Percentiles rank a stretch among this genome's conserved stretches.
Conservation (phyloP, 2,329 filamentous ascomycete species). For the Neocatenulostroma microsporum region DNA sequence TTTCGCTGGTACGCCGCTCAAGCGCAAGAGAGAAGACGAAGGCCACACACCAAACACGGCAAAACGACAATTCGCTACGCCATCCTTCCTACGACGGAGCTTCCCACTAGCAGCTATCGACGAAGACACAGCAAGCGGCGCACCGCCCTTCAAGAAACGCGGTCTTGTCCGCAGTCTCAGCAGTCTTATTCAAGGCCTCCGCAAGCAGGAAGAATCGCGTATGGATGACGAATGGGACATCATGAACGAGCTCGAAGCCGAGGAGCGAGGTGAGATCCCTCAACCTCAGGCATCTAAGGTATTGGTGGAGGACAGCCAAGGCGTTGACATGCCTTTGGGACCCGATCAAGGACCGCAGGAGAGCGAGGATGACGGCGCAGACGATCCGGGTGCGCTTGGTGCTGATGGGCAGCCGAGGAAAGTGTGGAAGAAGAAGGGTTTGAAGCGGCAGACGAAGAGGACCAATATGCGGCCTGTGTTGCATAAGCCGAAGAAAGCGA, state of each 20-base stretch:
- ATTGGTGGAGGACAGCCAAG: constrained; percentile 38
- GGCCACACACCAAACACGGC: constrained; percentile 21
- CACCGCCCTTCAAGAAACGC: constrained; percentile 36
- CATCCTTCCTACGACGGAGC: constrained; percentile 57
- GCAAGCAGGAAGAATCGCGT: constrained; percentile 60
- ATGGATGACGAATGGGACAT: constrained; percentile 68
- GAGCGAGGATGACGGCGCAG: constrained; percentile 51
- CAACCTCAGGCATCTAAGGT: constrained; percentile 22
- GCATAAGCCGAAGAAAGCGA: constrained; percentile 25
- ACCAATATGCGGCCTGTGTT: constrained; percentile 46
- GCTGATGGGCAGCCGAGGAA: constrained; percentile 54
- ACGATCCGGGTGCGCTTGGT: constrained; percentile 32
- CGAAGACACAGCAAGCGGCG: constrained; percentile 34
- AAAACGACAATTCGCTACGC: constrained; percentile 52
- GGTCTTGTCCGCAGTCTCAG: constrained; percentile 61
- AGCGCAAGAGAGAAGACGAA: constrained; percentile 36
- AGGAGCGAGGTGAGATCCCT: constrained; percentile 17
- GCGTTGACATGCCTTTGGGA: constrained; percentile 36
- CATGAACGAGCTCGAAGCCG: constrained; percentile 60
- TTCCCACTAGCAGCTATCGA: constrained; percentile 49
- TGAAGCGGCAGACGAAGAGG: constrained; percentile 67
- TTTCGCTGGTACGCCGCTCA: constrained; percentile 56
- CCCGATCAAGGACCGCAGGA: constrained; percentile 42
- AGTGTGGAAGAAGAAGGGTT: constrained; percentile 73
- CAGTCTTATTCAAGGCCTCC: constrained; percentile 62